Evolutionary conservation across 306 rosid genomes (phyloP), one percentile per base, ranked within the genome.

Genomic region (Prunus mume): DNA sequence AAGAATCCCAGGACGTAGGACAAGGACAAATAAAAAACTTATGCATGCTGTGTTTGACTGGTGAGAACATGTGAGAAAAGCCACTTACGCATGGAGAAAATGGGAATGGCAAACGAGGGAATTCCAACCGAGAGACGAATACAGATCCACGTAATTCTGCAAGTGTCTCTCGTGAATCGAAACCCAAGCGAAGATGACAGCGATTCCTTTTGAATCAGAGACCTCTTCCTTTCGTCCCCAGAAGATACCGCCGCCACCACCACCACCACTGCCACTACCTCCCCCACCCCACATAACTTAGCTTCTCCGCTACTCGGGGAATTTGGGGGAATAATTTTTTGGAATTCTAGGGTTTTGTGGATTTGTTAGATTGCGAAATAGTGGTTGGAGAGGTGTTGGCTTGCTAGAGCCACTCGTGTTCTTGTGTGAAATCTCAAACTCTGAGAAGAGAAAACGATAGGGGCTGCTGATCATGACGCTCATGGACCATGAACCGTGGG

Each of bases 141-240:
- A 95, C 72, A 95, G 83, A 62, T 95, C 86, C 17, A 92, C 90
- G 52, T 81, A 86, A 77, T 85, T 87, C 18, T 60, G 68, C 80
- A 92, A 78, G 69, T 80, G 80, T 3, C 80, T 67, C 63, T 88
- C 86, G 6, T 86, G 84, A 84, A 91, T 83, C 66, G 99, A 95
- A 85, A 88, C 88, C 99, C 99, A 95, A 85, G 97, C 83, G 68
- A 92, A 95, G 45, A 92, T 80, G 63, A 92, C 96, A 38, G 81
- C 97, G 71, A 95, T 84, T 63, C 99, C 98, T 87, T 81, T 88
- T 74, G 82, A 88, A 74, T 68, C 87, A 52, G 80, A 32, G 30
- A 58, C 81, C 30, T 85, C 91, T 76, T 85, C 92, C 79, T 87
- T 95, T 55, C 96, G 84, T 51, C 90, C 97, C 98, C 99, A 95